Evolutionary conservation across 2,329 filamentous ascomycete species (phyloP).

Genomic region (Sporothrix luriei): DNA sequence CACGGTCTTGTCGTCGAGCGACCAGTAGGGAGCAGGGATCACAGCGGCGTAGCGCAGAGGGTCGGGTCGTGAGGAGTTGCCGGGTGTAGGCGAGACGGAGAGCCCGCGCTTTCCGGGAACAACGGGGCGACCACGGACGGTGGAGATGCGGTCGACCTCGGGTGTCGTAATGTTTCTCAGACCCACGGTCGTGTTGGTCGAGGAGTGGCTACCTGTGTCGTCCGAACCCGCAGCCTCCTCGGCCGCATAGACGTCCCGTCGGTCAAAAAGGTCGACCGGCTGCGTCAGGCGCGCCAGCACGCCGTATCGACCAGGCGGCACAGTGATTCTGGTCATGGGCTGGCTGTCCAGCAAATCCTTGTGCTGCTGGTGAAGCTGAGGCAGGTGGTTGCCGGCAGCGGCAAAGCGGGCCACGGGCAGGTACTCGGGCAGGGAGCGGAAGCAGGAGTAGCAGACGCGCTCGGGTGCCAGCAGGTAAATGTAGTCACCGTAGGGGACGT

Average conservation of each 20-base stretch:
- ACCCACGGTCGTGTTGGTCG: not conserved
- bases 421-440: slow-evolving; percentile 35
- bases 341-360: slow-evolving; percentile 1
- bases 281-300: slow-evolving; percentile 33
- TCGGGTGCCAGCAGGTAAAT: slow-evolving; percentile 35
- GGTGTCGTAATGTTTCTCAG: not conserved
- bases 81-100: not conserved
- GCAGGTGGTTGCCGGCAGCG: not conserved
- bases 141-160: not conserved
- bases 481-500: slow-evolving; percentile 33
- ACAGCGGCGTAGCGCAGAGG: slow-evolving; percentile 35
- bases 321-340: slow-evolving; percentile 24
- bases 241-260: slow-evolving; percentile 25
- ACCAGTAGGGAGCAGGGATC: slow-evolving; percentile 35
- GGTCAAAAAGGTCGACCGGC: slow-evolving; percentile 33
- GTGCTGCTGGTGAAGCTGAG: not conserved
- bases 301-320: slow-evolving; percentile 34
- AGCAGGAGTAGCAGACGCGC: slow-evolving; percentile 35
- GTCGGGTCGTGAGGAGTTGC: slow-evolving; percentile 23
- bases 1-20: not conserved
- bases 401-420: slow-evolving; percentile 31
- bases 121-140: not conserved
- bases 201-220: not conserved
- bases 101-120: slow-evolving; percentile 14
- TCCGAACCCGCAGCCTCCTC: not conserved